Conservation (phyloP, 2,329 filamentous ascomycete species). For the Calycina marina region DNA sequence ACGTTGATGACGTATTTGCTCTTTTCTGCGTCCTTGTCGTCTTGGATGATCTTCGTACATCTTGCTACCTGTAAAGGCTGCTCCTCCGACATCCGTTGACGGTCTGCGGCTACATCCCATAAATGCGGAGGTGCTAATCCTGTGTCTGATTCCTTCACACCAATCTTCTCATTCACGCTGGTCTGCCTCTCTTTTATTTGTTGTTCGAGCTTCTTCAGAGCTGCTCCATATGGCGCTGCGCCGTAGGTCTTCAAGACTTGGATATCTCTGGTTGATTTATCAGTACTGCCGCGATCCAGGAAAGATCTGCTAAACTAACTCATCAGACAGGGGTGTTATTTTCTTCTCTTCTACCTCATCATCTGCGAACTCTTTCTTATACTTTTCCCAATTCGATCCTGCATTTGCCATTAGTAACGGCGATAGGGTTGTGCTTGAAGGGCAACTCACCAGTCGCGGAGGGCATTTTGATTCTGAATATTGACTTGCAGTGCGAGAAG, state of each 20-base stretch:
- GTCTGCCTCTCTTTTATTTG: constrained; percentile 99
- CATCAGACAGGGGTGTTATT: constrained; percentile 91
- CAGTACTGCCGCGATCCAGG: background rate
- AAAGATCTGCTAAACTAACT: constrained; percentile 44
- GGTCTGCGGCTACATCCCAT: constrained; percentile 95
- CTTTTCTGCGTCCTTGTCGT: constrained; percentile 92
- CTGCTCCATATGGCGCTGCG: constrained; percentile 83
- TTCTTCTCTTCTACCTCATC: constrained; percentile 99
- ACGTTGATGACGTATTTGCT: constrained; percentile 99
- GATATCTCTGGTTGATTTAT: constrained; percentile 61
- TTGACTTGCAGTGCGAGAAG: background rate
- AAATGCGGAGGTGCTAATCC: constrained; percentile 95
- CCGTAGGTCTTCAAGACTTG: constrained; percentile 99
- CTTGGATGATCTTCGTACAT: constrained; percentile 98
- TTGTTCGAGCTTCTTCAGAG: constrained; percentile 94
- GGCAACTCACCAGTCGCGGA: background rate
- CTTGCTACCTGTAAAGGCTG: constrained; percentile 93
- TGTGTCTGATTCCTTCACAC: constrained; percentile 92
- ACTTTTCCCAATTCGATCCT: constrained; percentile 95
- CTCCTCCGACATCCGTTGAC: constrained; percentile 97
- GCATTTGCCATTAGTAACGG: constrained; percentile 29
- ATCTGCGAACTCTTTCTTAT: constrained; percentile 90
- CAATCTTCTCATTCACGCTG: constrained; percentile 98
- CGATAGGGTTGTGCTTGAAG: background rate
- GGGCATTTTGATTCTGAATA: background rate